Evolutionary conservation across 345 rosid species (phyloP), one percentile per base, ranked within the genome.

Genomic region (Erucastrum elatum): DNA sequence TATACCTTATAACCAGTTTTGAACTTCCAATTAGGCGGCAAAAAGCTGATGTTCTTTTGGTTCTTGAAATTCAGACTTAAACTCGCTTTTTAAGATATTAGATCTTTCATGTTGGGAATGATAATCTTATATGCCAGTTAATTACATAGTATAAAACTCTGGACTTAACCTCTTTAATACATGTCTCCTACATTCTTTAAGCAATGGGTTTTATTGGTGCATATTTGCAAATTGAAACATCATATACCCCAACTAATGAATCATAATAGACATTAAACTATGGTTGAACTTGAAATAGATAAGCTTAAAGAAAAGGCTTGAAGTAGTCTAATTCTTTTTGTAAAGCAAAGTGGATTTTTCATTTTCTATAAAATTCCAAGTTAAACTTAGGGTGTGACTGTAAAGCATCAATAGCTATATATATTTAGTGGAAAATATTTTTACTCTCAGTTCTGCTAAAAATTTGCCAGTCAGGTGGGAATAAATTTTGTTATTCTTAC

Each of bases 91-190:
- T n/a, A 9, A 66, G 66, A 34, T 34, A 35, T 34, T n/a, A 55
- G 35, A 34, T 55, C 16, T 26, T 75, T 66, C 37, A 21, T 51
- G 37, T 35, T 64, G 70, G 53, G 27, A 49, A 49, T 31, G 34
- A 53, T 26, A 13, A 21, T 25, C 7, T 53, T 53, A 25, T 51
- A 21, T 21, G 37, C 16, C 64, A 64, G 16, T 46, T 46, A 26
- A 3, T 74, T 12, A 17, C 53, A 21, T n/a, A 51, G 62, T 51
- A 34, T 53, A 5, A 9, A 55, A 35, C 39, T 1, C 13, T 66
- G 56, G 30, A 74, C 58, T 27, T 34, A 46, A 64, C 70, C 27
- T 75, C 17, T 35, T 26, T 5, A 75, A 55, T 26, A 27, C 55
- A 75, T 37, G 27, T 16, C 56, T 16, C 64, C 56, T 34, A 49